phyloP scores from a whole-genome alignment of 2,329 filamentous ascomycete species.

The Lecanicillium sp. region DNA sequence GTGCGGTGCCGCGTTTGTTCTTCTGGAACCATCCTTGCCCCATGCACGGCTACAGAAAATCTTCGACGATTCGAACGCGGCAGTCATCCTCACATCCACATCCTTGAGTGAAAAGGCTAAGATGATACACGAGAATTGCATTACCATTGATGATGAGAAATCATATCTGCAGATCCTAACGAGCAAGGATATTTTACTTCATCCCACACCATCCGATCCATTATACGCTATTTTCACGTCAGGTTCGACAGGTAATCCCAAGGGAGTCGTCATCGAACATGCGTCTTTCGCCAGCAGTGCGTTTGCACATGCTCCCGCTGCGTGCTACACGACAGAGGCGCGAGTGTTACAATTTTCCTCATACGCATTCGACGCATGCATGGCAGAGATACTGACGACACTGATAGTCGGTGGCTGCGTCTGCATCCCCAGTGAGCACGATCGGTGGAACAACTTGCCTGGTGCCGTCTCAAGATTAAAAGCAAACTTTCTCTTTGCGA shows the following conservation, averaged over 20 bases:
- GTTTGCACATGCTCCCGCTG: slow-evolving; percentile 8
- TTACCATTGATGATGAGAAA: too few relatives aligned
- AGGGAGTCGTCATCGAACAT: slow-evolving; percentile 37
- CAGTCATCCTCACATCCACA: slow-evolving; percentile 13
- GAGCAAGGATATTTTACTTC: background rate
- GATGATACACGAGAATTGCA: slow-evolving; percentile 4
- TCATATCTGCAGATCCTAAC: background rate
- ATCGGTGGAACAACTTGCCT: slow-evolving; percentile 1
- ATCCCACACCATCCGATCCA: background rate
- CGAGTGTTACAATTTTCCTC: slow-evolving; percentile 9
- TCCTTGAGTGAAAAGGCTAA: too few relatives aligned
- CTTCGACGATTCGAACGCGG: slow-evolving; percentile 14
- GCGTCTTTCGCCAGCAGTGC: slow-evolving; percentile 15
- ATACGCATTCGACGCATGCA: slow-evolving; percentile 7
- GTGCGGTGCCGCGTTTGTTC: slow-evolving; percentile 20
- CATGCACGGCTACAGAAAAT: slow-evolving; percentile 16
- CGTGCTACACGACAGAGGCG: background rate
- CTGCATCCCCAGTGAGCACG: slow-evolving; percentile 11
- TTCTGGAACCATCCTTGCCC: slow-evolving; percentile 22
- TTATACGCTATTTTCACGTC: slow-evolving; percentile 43
- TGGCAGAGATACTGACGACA: background rate
- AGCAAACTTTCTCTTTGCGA: slow-evolving; percentile 7
- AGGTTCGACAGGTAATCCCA: slow-evolving; percentile 44
- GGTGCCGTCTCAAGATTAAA: slow-evolving; percentile 6
- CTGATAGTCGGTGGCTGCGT: slow-evolving; percentile 4